Evolutionary conservation across 371 early-diverging fungal species (phyloP), one percentile per base, ranked within the genome.

Genomic region (Rhizopus arrhizus): DNA sequence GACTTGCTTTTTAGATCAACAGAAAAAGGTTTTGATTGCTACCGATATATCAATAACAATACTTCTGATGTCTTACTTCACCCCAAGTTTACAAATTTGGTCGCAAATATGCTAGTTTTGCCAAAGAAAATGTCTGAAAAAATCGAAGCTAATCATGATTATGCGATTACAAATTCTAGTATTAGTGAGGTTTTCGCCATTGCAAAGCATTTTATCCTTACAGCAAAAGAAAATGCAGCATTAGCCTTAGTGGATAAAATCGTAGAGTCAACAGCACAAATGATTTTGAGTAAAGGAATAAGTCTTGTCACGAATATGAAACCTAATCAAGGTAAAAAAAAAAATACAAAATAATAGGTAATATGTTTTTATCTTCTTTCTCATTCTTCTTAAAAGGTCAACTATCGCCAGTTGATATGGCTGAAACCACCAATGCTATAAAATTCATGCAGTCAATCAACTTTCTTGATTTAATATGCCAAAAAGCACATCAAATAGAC

Each of bases 241-340:
- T 10, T 36, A 2, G 32, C 36, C 8, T 65, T 68, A 29, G 50
- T 66, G 22, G 49, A 62, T 0, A 0, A 22, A 4, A 48, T 76
- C 0, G 48, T 58, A 4, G 35, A 48, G 22, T 53, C 73, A 2
- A 51, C 63, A 10, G 49, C 55, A 13, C 13, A 53, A 5, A 33
- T 63, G 0, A 10, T 65, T 3, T 36, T 63, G 9, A 28, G 53
- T 15, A 48, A 54, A 13, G 62, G 69, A 5, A 35, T 75, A 10
- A 77, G 77, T 59, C 56, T 83, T n/a, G n/a, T 45, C 15, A 62
- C 72, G 9, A 59, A 67, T 32, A 38, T 73, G 57, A 57, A 56
- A 9, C 47, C 56, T 16, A 43, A 61, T 38, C 65, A 67, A 70
- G 77, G 83, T 83, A 64, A 33, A 13, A 33, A 7, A 12, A 11